These are phyloP conservation scores for Lactifluus subvellereus DNA, from an alignment of 768 basidiomycete genomes.

Conservation along the genomic window DNA sequence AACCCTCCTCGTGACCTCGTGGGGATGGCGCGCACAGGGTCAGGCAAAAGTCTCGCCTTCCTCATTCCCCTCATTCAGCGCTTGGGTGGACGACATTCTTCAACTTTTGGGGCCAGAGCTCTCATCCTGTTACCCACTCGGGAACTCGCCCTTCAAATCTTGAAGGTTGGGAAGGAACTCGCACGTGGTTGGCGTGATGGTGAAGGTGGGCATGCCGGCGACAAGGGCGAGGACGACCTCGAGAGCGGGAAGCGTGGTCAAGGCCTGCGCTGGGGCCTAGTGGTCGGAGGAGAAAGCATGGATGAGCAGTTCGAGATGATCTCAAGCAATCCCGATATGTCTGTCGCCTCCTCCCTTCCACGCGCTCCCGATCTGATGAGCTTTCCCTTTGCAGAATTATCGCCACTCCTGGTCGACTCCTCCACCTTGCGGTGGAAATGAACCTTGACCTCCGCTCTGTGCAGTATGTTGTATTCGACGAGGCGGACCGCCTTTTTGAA, in stretches of 20 bases:
- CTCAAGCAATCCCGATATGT: slow-evolving; percentile 92
- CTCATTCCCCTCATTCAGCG: slow-evolving; percentile 88
- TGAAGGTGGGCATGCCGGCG: slow-evolving; percentile 67
- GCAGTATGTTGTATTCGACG: slow-evolving; percentile 92
- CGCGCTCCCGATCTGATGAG: slow-evolving; percentile 9
- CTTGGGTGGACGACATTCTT: slow-evolving; percentile 73
- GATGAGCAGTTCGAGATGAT: slow-evolving; percentile 98
- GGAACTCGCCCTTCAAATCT: slow-evolving; percentile 88
- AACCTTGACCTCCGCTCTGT: slow-evolving; percentile 81
- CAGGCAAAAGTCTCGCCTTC: slow-evolving; percentile 95
- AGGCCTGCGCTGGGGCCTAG: slow-evolving; percentile 79
- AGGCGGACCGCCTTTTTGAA: slow-evolving; percentile 97
- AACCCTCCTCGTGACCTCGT: slow-evolving; percentile 89
- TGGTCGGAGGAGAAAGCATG: slow-evolving; percentile 93
- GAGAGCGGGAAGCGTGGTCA: slow-evolving; percentile 54
- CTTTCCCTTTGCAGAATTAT: slow-evolving; percentile 60
- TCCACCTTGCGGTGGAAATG: slow-evolving; percentile 98
- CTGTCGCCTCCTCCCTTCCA: slow-evolving; percentile 33
- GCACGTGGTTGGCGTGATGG: slow-evolving; percentile 68
- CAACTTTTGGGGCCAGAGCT: slow-evolving; percentile 77
- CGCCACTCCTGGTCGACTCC: slow-evolving; percentile 93
- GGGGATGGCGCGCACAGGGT: slow-evolving; percentile 97
- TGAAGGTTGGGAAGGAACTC: slow-evolving; percentile 95
- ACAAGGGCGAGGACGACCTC: slow-evolving; percentile 44
- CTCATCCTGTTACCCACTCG: slow-evolving; percentile 88